A percentile compares a stretch with the other conserved stretches of the same genome.
phyloP scores from a whole-genome alignment of 2,329 filamentous ascomycete genomes.

The Mycosphaerella arachidis region DNA sequence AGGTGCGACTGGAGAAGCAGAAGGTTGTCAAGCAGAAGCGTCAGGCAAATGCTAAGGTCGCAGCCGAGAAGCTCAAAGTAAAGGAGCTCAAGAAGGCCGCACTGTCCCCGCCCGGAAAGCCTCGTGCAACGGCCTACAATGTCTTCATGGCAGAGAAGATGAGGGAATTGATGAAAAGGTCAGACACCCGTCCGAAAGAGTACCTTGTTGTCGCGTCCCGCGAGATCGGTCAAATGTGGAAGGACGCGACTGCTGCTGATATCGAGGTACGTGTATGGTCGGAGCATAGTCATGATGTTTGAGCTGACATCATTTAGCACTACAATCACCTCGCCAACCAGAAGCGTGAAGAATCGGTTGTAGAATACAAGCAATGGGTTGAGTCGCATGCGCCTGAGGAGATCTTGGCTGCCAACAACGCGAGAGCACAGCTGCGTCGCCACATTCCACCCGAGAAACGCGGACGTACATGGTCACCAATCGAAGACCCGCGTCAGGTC shows the following conservation, averaged over 20 bases:
- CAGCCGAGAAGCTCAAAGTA: slow-evolving; percentile 28
- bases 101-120: slow-evolving; percentile 33
- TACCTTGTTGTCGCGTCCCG: slow-evolving; percentile 32
- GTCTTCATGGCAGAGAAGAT: slow-evolving; percentile 30
- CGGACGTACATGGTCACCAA: slow-evolving; percentile 23
- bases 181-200: slow-evolving; percentile 20
- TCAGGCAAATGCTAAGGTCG: slow-evolving; percentile 10
- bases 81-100: slow-evolving; percentile 40
- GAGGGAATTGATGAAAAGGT: slow-evolving; percentile 7
- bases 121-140: slow-evolving; percentile 21
- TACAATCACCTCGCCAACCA: slow-evolving; percentile 50
- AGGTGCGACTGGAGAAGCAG: slow-evolving; percentile 7
- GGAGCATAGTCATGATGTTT: background rate
- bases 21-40: slow-evolving; percentile 5
- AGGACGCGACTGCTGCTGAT: slow-evolving; percentile 39
- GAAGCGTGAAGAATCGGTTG: slow-evolving; percentile 42
- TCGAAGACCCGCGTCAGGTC: slow-evolving; percentile 53
- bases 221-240: slow-evolving; percentile 44
- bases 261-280: slow-evolving; percentile 40
- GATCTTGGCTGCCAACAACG: slow-evolving; percentile 57
- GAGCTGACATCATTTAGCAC: slow-evolving; percentile 38
- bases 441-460: slow-evolving; percentile 5
- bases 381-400: slow-evolving; percentile 51
- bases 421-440: slow-evolving; percentile 42
- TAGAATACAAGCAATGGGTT: slow-evolving; percentile 52